phyloP scores from a whole-genome alignment of 2,329 filamentous ascomycete genomes.

The Pseudogymnoascus sp. region DNA sequence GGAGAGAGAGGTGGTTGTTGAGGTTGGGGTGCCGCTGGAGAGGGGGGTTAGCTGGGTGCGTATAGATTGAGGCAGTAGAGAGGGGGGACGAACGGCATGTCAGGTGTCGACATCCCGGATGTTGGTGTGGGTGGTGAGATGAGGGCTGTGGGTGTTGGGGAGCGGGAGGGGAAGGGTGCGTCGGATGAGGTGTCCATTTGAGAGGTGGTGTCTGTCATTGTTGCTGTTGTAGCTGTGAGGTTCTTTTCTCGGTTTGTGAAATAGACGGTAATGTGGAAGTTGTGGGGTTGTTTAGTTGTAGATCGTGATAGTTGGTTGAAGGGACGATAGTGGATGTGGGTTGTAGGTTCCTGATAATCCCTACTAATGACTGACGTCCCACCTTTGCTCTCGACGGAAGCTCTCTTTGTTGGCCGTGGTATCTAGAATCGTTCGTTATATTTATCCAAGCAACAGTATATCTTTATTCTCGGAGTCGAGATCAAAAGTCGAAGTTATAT shows the following conservation, averaged over 20 bases:
- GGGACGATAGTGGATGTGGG: not conserved
- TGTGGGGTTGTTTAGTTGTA: not conserved
- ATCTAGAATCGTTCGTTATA: not conserved
- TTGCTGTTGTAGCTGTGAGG: not conserved
- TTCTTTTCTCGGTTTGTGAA: not conserved
- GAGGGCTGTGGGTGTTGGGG: slow-evolving; percentile 53
- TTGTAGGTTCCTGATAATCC: not conserved
- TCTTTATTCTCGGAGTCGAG: not conserved
- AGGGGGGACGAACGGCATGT: slow-evolving; percentile 65
- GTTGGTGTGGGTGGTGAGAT: not conserved
- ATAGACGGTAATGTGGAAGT: not conserved
- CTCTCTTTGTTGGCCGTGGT: not conserved
- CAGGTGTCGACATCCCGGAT: slow-evolving; percentile 34
- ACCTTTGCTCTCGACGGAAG: not conserved
- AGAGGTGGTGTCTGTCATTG: slow-evolving; percentile 37
- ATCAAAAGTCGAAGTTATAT: not conserved
- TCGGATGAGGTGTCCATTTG: slow-evolving; percentile 69
- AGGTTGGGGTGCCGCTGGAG: slow-evolving; percentile 80
- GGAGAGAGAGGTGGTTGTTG: slow-evolving; percentile 83
- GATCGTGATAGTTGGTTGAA: not conserved
- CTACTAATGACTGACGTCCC: not conserved
- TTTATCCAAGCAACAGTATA: not conserved
- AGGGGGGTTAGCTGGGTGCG: slow-evolving; percentile 15
- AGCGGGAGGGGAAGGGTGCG: slow-evolving; percentile 71
- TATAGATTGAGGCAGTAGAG: slow-evolving; percentile 14